phyloP scores from a whole-genome alignment of 2,329 filamentous ascomycete genomes.

The Aspergillus pseudoviridinutans region DNA sequence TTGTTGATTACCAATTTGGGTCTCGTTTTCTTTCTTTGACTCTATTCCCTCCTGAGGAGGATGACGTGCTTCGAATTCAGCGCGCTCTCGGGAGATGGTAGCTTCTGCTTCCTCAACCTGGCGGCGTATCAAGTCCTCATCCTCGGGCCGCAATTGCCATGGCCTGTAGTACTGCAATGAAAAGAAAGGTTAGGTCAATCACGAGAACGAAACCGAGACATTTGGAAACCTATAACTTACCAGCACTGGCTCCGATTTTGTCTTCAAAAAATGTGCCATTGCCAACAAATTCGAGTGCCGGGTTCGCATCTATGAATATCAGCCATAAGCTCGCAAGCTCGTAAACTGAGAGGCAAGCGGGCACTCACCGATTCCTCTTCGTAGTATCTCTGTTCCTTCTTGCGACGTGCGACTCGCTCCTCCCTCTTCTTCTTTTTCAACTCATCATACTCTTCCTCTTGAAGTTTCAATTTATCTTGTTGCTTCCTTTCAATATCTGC shows the following conservation, averaged over 20 bases:
- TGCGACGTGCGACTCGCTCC: slow-evolving; percentile 58
- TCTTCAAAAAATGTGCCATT: slow-evolving; percentile 69
- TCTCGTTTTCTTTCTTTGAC: slow-evolving; percentile 8
- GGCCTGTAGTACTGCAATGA: slow-evolving; percentile 72
- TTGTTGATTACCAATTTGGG: slow-evolving; percentile 27
- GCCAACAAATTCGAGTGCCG: slow-evolving; percentile 69
- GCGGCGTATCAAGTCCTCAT: slow-evolving; percentile 66
- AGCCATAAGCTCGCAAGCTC: slow-evolving; percentile 2
- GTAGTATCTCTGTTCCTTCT: slow-evolving; percentile 67
- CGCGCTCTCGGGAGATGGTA: slow-evolving; percentile 60
- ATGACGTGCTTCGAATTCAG: slow-evolving; percentile 56
- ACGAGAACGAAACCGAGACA: slow-evolving; percentile 1
- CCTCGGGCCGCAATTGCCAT: slow-evolving; percentile 66
- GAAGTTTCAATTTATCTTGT: slow-evolving; percentile 72
- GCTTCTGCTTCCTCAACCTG: slow-evolving; percentile 66
- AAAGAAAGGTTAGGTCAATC: neutral
- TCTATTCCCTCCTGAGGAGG: slow-evolving; percentile 28
- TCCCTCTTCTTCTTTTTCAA: slow-evolving; percentile 62
- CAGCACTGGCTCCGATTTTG: slow-evolving; percentile 66
- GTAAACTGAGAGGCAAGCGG: neutral
- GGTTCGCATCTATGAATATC: slow-evolving; percentile 61
- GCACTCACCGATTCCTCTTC: slow-evolving; percentile 70
- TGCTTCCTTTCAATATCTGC: slow-evolving; percentile 79
- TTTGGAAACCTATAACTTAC: slow-evolving; percentile 50
- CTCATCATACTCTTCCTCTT: slow-evolving; percentile 68